Evolutionary conservation across 306 rosid genomes (phyloP), one percentile per base, ranked within the genome.

Genomic region (Lathyrus oleraceus): DNA sequence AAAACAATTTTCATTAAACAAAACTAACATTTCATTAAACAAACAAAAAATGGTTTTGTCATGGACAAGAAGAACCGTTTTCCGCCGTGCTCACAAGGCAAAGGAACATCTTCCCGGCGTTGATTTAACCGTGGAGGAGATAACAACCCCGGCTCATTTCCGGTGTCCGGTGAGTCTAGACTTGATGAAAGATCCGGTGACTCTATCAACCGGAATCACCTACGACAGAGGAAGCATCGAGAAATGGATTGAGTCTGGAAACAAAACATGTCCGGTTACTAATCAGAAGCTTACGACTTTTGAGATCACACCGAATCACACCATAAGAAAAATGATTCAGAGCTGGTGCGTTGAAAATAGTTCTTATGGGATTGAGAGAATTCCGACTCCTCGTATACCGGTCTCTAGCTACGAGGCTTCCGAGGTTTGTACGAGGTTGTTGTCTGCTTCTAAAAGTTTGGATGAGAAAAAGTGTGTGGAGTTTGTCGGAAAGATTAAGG

Each of bases 221-320:
- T 92, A 87, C 68, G 98, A 92, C 75, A 79, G 98, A 25, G 69
- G 61, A 9, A 89, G 88, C 85, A 92, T 92, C 28, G 98, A 92
- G 74, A 82, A 68, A 65, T 92, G 98, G 98, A 35, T 89, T 0
- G 91, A 89, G 1, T 44, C 85, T 0, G 91, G 89, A 0, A 88
- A 85, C 74, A 78, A 15, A 2, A 85, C 91, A 0, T 92, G 96
- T 28, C 96, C 98, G 0, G 96, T 82, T 2, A 92, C 93, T 14
- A 92, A 88, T 3, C 95, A 80, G 67, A 73, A 52, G 0, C 68
- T 92, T 36, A 53, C 25, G 0, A 74, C 58, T 69, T 86, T 78
- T 2, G 98, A 89, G 57, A 73, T 66, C 58, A 86, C 87, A 23
- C 98, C 96, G 0, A 92, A 92, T 74, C 98, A 92, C 9, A 21